A percentile compares a stretch with the other conserved stretches of the same genome.
phyloP scores from a whole-genome alignment of 163 green algal genomes.

The Scenedesmus sp. region DNA sequence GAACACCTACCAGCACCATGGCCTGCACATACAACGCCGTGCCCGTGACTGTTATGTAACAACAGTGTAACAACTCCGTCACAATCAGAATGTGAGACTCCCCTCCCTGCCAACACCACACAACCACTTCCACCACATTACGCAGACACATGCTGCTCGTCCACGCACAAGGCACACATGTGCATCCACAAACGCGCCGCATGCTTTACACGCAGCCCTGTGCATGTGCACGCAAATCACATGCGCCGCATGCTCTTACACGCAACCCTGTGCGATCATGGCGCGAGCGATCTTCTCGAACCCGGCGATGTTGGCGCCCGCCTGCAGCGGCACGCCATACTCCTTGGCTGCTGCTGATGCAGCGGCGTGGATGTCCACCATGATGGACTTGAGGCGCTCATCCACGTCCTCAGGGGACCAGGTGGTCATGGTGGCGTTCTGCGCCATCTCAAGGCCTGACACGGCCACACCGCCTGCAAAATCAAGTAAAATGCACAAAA shows the following conservation, averaged over 20 bases:
- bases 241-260: conserved; percentile 56
- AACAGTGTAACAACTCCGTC: neutral
- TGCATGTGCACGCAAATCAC: no score
- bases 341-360: conserved; percentile 70
- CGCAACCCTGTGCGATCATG: conserved; percentile 74
- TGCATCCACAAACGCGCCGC: no score
- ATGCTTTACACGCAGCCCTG: neutral
- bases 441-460: conserved; percentile 88
- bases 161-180: neutral
- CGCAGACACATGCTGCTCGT: neutral
- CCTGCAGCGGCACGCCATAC: conserved; percentile 74
- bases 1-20: neutral
- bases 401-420: conserved; percentile 83
- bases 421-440: conserved; percentile 78
- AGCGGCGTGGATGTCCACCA: conserved; percentile 79
- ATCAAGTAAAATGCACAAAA: neutral
- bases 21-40: neutral
- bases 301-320: conserved; percentile 86
- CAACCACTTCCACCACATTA: neutral
- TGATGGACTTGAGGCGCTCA: conserved; percentile 81
- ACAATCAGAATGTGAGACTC: neutral
- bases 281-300: conserved; percentile 79
- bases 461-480: conserved; percentile 75
- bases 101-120: neutral
- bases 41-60: neutral